Conservation (phyloP, 805 yeast species). For the Starmera amethionina region DNA sequence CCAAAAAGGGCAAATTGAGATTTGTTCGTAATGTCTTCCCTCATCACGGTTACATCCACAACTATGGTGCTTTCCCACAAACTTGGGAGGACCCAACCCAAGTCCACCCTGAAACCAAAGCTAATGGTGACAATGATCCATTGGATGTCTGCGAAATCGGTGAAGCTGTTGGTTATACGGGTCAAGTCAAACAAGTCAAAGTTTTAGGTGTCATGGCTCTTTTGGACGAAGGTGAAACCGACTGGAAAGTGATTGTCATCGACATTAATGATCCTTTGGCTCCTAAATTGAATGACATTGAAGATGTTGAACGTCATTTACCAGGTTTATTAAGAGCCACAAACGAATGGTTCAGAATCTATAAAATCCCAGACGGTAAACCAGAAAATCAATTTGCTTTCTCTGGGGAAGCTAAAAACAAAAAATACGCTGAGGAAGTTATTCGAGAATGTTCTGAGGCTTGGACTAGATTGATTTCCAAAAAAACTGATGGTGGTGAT, state of each 20-base stretch:
- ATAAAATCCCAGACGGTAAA: conserved; percentile 97
- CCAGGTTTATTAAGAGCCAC: conserved; percentile 94
- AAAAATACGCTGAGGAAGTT: conserved; percentile 76
- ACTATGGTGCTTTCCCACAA: conserved; percentile 87
- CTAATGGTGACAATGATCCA: conserved; percentile 77
- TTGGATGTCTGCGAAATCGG: conserved; percentile 82
- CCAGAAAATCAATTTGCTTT: conserved; percentile 96
- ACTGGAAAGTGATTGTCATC: conserved; percentile 88
- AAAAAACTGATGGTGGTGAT: conserved; percentile 49
- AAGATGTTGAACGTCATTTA: conserved; percentile 80
- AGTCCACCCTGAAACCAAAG: conserved; percentile 24
- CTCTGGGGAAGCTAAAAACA: conserved; percentile 85
- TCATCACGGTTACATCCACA: conserved; percentile 96
- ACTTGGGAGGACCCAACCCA: conserved; percentile 95
- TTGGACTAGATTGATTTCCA: conserved; percentile 68
- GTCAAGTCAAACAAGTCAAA: conserved; percentile 79
- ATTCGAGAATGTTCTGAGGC: conserved; percentile 76
- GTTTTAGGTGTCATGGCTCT: conserved; percentile 91
- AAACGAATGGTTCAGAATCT: conserved; percentile 96
- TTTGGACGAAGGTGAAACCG: conserved; percentile 86
- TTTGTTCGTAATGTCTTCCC: conserved; percentile 98
- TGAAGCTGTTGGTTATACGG: conserved; percentile 51
- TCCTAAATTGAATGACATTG: conserved; percentile 70
- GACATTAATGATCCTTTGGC: conserved; percentile 45
- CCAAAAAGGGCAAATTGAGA: conserved; percentile 93